Evolutionary conservation across 768 basidiomycete species (phyloP).

Genomic region (Mycena vitilis): DNA sequence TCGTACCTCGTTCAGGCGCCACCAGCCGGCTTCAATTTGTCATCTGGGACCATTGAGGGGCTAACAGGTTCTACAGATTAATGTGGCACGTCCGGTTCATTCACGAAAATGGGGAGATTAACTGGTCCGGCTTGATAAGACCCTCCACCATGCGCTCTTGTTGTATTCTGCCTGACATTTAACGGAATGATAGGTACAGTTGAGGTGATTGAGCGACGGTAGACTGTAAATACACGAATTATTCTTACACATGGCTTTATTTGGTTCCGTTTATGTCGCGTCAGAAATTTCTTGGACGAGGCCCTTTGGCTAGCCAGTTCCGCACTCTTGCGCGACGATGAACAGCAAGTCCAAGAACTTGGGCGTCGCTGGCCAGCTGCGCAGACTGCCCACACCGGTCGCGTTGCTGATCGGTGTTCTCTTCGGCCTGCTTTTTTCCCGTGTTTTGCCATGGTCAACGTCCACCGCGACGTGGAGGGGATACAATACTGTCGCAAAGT

Average conservation of each 20-base stretch:
- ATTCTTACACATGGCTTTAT: neutral
- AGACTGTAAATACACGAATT: neutral
- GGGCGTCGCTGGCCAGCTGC: constrained; percentile 46
- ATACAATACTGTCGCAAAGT: constrained; percentile 61
- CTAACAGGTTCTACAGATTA: too few species aligned
- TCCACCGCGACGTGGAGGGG: constrained; percentile 65
- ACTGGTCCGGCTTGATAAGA: constrained; percentile 1
- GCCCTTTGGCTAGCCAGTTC: neutral
- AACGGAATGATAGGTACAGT: constrained; percentile 19
- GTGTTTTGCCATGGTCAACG: constrained; percentile 59
- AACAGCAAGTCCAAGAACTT: constrained; percentile 26
- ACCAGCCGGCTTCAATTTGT: constrained; percentile 1
- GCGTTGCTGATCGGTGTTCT: constrained; percentile 72
- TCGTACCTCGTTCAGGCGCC: neutral
- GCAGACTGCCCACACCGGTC: constrained; percentile 63
- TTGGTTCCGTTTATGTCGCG: constrained; percentile 14
- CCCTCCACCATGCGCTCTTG: neutral
- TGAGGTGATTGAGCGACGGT: constrained; percentile 15
- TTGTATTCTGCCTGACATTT: constrained; percentile 3
- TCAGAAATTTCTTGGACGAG: neutral
- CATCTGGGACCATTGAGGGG: too few species aligned
- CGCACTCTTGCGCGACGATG: constrained; percentile 22
- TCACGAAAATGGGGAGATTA: constrained; percentile 15
- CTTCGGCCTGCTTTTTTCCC: constrained; percentile 68
- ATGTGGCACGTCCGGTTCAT: neutral